Evolutionary conservation across 2,329 filamentous ascomycete species (phyloP), one percentile per base, ranked within the genome.

Genomic region (Neofusicoccum ribis): DNA sequence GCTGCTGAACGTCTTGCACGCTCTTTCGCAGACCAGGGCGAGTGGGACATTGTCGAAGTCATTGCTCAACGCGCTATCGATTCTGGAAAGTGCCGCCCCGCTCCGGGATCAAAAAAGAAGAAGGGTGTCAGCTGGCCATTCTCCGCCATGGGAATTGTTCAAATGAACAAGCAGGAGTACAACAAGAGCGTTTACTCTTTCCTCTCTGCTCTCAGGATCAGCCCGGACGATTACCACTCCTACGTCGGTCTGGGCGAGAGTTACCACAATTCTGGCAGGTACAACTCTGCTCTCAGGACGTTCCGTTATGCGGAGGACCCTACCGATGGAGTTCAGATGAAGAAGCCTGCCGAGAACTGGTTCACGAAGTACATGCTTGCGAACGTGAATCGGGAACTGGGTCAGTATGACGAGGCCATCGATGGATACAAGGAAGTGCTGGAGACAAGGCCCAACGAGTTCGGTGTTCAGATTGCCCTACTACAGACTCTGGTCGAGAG

Each of bases 161-260:
- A 98, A 76, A 86, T 98, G 74, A 97, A 96, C 79, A 95, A 92
- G 74, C 92, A 96, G 74, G 92, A 96, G 67, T 98, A 94, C 71
- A 83, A 89, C 69, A 91, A 92, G 74, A 93, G 93, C 41, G 93
- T 98, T 63, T 89, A 94, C 8, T 96, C 92, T 0, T 99, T 98
- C 76, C 91, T 98, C 72, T 88, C 92, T 1, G 93, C 95, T 11
- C 82, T 99, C 39, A 86, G 94, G 62, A 91, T 97, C 54, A 87
- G 88, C 1, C 92, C 93, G 0, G 83, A 89, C 47, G 92, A 98
- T 76, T 98, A 98, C 73, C 91, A 99, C 78, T 96, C 92, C 0
- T 99, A 94, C 88, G 91, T 99, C 27, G 95, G 95, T 0, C 84
- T 99, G 1, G 95, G 94, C n/a, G 95, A 99, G 79, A 96, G 93